Evolutionary conservation across 192 early-diverging fungal species (phyloP).

Genomic region (Phycomyces blakesleeanus): DNA sequence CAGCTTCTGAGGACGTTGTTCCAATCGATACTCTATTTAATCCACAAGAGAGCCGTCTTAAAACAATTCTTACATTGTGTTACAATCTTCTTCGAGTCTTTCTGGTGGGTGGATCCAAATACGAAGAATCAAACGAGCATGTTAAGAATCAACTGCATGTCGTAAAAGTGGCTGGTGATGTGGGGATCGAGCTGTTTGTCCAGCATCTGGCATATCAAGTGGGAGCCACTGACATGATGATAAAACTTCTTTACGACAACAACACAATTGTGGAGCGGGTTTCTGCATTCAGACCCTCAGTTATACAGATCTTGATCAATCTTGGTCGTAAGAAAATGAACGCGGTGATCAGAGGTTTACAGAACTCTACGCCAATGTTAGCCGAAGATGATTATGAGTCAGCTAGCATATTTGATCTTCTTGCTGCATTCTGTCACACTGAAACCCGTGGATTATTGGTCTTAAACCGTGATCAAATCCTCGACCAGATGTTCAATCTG

Average conservation of each 20-base stretch:
- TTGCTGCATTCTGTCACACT: conserved; percentile 7
- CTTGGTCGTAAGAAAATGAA: not conserved
- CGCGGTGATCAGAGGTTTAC: not conserved
- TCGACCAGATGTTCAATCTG: conserved; percentile 10
- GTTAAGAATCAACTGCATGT: conserved; percentile 15
- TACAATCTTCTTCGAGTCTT: conserved; percentile 21
- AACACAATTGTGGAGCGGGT: not conserved
- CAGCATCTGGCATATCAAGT: conserved; percentile 9
- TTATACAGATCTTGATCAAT: not conserved
- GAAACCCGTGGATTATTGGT: not conserved
- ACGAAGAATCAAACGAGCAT: conserved; percentile 6
- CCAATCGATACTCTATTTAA: not conserved
- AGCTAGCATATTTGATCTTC: conserved; percentile 1
- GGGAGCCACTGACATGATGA: conserved; percentile 21
- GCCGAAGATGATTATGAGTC: conserved; percentile 1
- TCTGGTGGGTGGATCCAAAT: conserved; percentile 7
- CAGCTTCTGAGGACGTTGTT: not conserved
- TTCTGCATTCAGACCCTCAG: not conserved
- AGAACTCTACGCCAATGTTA: not conserved
- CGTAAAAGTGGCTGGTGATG: conserved; percentile 8
- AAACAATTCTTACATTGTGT: conserved; percentile 17
- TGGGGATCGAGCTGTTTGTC: conserved; percentile 9
- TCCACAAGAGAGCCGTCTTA: not conserved
- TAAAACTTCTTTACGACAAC: conserved; percentile 4
- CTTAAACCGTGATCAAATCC: conserved; percentile 15